Base-by-base conservation (phyloP, 2,329 filamentous ascomycete species). In the Cladosporium sp. region DNA sequence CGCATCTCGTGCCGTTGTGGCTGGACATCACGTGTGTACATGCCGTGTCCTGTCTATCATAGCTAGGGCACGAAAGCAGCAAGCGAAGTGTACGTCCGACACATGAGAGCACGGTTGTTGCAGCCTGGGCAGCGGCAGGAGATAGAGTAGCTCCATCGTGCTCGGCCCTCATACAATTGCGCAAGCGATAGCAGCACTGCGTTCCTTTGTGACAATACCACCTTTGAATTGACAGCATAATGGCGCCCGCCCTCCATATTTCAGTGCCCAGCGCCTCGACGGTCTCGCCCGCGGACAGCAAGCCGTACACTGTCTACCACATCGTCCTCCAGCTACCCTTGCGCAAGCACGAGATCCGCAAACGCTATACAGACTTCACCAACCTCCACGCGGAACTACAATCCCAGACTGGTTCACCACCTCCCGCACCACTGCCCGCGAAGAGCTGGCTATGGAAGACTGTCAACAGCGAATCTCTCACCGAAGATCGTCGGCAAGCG, bases 401-500 rank as follows among this genome's bases (percentile, higher is more conserved):
- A 23, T 80, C 84, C 49, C 81, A 87, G 59, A 85, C 89, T 65
- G 87, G 88, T 71, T 74, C 81, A 26, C 77, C 89, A 23, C 91
- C 91, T 8, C 91, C 91, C 0, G 81, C 82, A 1, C 80, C 89
- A 0, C 82, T 94, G 1, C 91, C 91, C 1, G 80, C 80, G 16
- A 95, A 95, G 76, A 88, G 88, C 56, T 95, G 91, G 91, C 86
- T 94, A 74, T 86, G 89, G 67, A 88, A 87, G 11, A 93, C 91
- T 3, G 82, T 91, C 62, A 86, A 84, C 64, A 91, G 88, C 10
- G 83, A 89, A 23, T 86, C 89, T 58, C 84, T 92, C 53, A 89
- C 91, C 29, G 89, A 91, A 74, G 80, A 87, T 68, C 88, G 91
- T n/a, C 87, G 91, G 52, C 73, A 78, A 14, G 88, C 83, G 0